Base-by-base conservation (phyloP, 257 asterid genomes). In the Hygrophila difformis region DNA sequence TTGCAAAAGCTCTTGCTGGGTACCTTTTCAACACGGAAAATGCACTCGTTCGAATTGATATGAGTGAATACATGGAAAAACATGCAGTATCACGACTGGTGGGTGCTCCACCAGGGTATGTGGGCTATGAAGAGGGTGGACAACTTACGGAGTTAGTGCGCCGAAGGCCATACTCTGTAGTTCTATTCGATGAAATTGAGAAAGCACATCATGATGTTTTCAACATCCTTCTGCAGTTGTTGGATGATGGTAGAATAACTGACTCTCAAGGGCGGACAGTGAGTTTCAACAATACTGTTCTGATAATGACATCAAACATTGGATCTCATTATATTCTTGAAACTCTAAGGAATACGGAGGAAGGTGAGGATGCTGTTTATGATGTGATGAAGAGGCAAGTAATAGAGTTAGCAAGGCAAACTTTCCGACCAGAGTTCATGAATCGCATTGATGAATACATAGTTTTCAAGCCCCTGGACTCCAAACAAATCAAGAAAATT, bases 31-130 rank as follows among this genome's bases (percentile, higher is more conserved):
- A n/a, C n/a, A n/a, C n/a, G n/a, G n/a, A n/a, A n/a, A n/a, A n/a
- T n/a, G n/a, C n/a, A n/a, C n/a, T n/a, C n/a, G n/a, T n/a, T n/a
- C n/a, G n/a, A n/a, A n/a, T n/a, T n/a, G n/a, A n/a, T n/a, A n/a
- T n/a, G n/a, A n/a, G n/a, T n/a, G n/a, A n/a, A n/a, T n/a, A n/a
- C n/a, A n/a, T n/a, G n/a, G n/a, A n/a, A n/a, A n/a, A n/a, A n/a
- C n/a, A n/a, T n/a, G n/a, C n/a, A n/a, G n/a, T n/a, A n/a, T 84
- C 97, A 17, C 78, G 97, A 14, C 55, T 87, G 75, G 78, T 87
- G 29, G 97, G 97, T 23, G 97, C 97, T 13, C 95, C 97, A 26
- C 97, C 97, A 0, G 97, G 97, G 15, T 87, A 87, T 62, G 86
- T 87, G 23, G 97, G 97, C 18, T 81, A 84, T 42, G 97, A 87